Base-by-base conservation (phyloP, 2,329 filamentous ascomycete species). In the Aspergillus terreus region DNA sequence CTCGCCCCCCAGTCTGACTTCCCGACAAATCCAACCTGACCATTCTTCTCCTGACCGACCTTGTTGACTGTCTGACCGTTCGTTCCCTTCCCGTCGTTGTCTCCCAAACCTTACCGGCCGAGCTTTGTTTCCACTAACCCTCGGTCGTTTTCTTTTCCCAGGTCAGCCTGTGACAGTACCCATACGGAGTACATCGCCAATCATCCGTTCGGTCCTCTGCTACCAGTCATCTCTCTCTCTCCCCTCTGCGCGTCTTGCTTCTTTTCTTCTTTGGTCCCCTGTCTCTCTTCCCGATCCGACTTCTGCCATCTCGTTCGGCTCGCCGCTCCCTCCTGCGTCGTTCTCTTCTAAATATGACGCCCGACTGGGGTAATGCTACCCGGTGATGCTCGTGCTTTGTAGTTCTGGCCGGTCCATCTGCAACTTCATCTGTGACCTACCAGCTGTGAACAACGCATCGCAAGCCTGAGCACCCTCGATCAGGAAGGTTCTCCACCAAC, bases 381-480 rank as follows among this genome's bases (percentile, higher is more conserved):
- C 65, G 65, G 62, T 58, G 59, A 66, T 60, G 63, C 66, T 63
- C 67, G 40, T 42, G 61, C 62, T 66, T 66, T 64, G 65, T 70
- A 69, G 69, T 66, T 64, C 64, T 63, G 66, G 60, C 59, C 62
- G 61, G 58, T 57, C 59, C 59, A 64, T 57, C 62, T 69, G 65
- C 62, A 65, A 70, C 63, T 61, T 62, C 57, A 56, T 57, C 59
- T 58, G 65, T 65, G 64, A 58, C 67, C 62, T 61, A 66, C 61
- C 61, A 65, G 58, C 62, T 59, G 62, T 64, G 67, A 66, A 68
- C 68, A 72, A 67, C 69, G 58, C 69, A 71, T 70, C 67, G 52
- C 58, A 62, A 51, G 49, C 56, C 56, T 65, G 12, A 61, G 54
- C 56, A 59, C 58, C 60, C 57, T 59, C 59, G 55, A 60, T 58